Evolutionary conservation across 1,284 basidiomycete species (phyloP), one percentile per base, ranked within the genome.

Genomic region (Ceratobasidium papillatum): DNA sequence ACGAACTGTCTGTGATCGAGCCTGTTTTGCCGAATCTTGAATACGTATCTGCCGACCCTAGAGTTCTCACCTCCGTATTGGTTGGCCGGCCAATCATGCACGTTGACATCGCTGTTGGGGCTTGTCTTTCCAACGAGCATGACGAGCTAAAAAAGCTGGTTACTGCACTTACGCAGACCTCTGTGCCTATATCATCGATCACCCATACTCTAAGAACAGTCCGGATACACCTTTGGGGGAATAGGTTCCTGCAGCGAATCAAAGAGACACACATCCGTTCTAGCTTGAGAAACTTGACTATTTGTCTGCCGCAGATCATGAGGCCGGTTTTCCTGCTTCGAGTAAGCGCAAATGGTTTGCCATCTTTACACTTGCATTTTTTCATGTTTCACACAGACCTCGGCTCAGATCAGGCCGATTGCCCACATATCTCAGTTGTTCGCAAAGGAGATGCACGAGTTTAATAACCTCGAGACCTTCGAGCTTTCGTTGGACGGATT

Each of bases 141-240:
- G 59, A 73, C 32, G 58, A 51, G 19, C 56, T 73, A 11, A 52
- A 19, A 54, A 52, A 63, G 34, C 47, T 73, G 22, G 59, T 73
- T 12, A 19, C 27, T 41, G 43, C 71, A 14, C 71, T 73, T 22
- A 49, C 71, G 38, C 58, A 63, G 32, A 63, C 58, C 9, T 41
- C 52, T 19, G 47, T 30, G 2, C 58, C 71, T 25, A 27, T 73
- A 27, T 27, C 61, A 11, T 73, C 71, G 14, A 52, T 73, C n/a
- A 41, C 27, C 14, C 71, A 63, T 19, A 41, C 36, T 17, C 41
- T 62, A 25, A 52, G 49, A 14, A 73, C 71, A 5, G 54, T 73
- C n/a, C 27, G 71, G 32, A 51, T 73, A 49, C 71, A 73, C 49
- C 58, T 73, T 32, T 73, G 71, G 71, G 68, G 59, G 22, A 62